A percentile compares a stretch with the other conserved stretches of the same genome.
phyloP scores from a whole-genome alignment of 768 basidiomycete genomes.

The Rhodocollybia butyracea region DNA sequence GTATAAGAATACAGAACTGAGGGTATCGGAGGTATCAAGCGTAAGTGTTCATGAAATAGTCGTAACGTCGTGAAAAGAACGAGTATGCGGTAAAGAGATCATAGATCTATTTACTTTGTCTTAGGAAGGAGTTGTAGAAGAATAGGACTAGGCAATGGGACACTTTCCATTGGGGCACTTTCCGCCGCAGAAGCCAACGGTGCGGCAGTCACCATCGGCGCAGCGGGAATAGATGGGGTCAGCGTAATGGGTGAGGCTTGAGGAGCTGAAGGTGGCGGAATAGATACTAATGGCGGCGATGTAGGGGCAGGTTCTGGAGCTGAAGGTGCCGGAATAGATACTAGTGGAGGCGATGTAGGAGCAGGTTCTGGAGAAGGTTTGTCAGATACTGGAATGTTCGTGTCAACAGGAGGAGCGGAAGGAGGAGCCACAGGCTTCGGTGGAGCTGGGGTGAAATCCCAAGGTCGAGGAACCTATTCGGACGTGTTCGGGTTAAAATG shows the following conservation, averaged over 20 bases:
- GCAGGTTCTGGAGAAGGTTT: neutral
- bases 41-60: too few relatives aligned
- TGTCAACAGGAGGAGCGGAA: neutral
- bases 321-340: neutral
- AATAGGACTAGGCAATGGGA: too few relatives aligned
- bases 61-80: too few relatives aligned
- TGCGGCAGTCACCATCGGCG: neutral
- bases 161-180: neutral
- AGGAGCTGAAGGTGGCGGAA: neutral
- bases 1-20: too few relatives aligned
- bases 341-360: neutral
- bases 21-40: too few relatives aligned
- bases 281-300: neutral
- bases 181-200: neutral
- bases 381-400: neutral
- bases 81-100: too few relatives aligned
- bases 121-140: too few relatives aligned
- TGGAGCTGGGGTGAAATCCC: conserved; percentile 64
- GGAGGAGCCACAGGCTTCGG: conserved; percentile 20
- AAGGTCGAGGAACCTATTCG: conserved; percentile 61
- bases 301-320: neutral
- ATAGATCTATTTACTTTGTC: too few relatives aligned
- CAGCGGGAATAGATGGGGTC: neutral
- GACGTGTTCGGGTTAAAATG: conserved; percentile 1
- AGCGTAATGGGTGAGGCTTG: neutral